phyloP scores from a whole-genome alignment of 2,329 filamentous ascomycete genomes.

The Stagonosporopsis chrysanthemi region DNA sequence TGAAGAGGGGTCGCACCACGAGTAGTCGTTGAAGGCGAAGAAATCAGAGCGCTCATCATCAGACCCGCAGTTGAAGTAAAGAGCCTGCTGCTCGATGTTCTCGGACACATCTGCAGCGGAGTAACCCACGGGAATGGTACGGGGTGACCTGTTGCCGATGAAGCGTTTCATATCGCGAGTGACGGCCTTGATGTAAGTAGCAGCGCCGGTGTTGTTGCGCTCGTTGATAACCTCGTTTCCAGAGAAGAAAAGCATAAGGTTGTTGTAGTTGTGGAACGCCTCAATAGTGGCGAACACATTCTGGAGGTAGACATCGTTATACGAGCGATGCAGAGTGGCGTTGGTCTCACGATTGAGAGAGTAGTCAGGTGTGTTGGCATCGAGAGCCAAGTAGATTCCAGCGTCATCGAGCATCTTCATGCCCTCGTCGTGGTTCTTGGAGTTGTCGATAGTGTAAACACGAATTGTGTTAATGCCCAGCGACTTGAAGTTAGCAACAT shows the following conservation, averaged over 20 bases:
- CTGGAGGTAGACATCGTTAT: constrained; percentile 87
- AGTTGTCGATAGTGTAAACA: constrained; percentile 93
- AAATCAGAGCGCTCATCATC: constrained; percentile 87
- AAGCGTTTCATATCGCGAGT: constrained; percentile 84
- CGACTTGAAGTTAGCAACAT: constrained; percentile 81
- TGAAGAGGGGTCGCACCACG: constrained; percentile 67
- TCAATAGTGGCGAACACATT: constrained; percentile 82
- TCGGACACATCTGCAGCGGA: constrained; percentile 83
- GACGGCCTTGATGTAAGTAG: constrained; percentile 75
- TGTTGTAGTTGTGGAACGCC: constrained; percentile 80
- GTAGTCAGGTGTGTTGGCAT: constrained; percentile 88
- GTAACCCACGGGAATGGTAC: constrained; percentile 78
- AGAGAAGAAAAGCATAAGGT: constrained; percentile 84
- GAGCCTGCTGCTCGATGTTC: constrained; percentile 84
- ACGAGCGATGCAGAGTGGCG: constrained; percentile 64
- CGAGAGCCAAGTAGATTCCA: constrained; percentile 89
- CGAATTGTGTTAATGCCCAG: constrained; percentile 90
- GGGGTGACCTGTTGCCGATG: constrained; percentile 72
- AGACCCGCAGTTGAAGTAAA: constrained; percentile 92
- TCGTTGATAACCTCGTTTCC: constrained; percentile 81
- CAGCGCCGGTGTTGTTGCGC: constrained; percentile 67
- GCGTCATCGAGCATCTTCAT: constrained; percentile 83
- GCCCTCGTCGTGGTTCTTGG: constrained; percentile 79
- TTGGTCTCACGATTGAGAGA: constrained; percentile 81
- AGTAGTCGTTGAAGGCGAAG: constrained; percentile 90